These are phyloP conservation scores for Hirschfeldia incana DNA, from an alignment of 345 rosid genomes.

Conservation along the genomic window DNA sequence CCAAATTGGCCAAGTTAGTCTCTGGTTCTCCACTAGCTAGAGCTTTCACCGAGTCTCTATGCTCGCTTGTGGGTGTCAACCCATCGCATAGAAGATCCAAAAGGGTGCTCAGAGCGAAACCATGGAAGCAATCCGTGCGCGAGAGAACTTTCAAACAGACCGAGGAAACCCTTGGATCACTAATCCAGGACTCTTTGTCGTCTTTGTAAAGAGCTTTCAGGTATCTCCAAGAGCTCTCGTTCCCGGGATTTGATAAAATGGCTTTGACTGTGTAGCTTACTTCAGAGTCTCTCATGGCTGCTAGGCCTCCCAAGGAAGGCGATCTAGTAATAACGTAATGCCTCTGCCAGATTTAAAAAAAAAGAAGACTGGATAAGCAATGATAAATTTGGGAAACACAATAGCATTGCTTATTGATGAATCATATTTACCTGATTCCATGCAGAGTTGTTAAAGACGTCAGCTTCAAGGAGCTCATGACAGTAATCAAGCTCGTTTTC, in stretches of 20 bases:
- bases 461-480: constrained; percentile 67
- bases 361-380: neutral
- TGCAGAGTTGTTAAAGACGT: constrained; percentile 86
- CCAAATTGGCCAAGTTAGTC: constrained; percentile 47
- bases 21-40: constrained; percentile 44
- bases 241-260: constrained; percentile 57
- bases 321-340: constrained; percentile 70
- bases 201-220: constrained; percentile 79
- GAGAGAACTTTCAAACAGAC: constrained; percentile 63
- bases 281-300: constrained; percentile 76
- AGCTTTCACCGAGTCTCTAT: constrained; percentile 55
- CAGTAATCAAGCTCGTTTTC: constrained; percentile 85
- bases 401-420: neutral
- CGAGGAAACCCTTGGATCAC: constrained; percentile 57
- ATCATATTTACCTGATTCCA: constrained; percentile 82
- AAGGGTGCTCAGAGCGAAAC: constrained; percentile 71
- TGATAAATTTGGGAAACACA: constrained; percentile 8
- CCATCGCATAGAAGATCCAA: constrained; percentile 82
- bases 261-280: constrained; percentile 66
- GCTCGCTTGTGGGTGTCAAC: constrained; percentile 58
- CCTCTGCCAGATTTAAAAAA: constrained; percentile 49
- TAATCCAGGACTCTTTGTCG: constrained; percentile 49
- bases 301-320: constrained; percentile 66
- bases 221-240: constrained; percentile 93
- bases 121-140: constrained; percentile 44